phyloP scores from a whole-genome alignment of 257 asterid genomes.

The Ballota nigra region DNA sequence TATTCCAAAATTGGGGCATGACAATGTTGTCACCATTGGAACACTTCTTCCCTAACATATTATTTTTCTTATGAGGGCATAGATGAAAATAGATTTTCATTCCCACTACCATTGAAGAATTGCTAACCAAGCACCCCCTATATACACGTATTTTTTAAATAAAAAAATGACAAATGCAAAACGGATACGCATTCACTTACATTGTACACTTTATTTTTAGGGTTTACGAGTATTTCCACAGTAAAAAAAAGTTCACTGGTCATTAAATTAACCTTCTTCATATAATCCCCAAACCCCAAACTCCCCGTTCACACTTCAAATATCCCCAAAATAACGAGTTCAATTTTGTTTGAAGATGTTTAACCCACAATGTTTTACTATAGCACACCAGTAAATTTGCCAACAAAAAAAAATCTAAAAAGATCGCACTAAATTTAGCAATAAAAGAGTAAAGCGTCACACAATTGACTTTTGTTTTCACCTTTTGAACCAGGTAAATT shows the following conservation, averaged over 20 bases:
- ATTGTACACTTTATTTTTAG: too few relatives aligned
- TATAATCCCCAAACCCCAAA: not conserved
- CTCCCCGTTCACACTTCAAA: not conserved
- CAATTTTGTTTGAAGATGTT: too few relatives aligned
- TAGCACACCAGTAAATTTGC: not conserved
- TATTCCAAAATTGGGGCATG: too few relatives aligned
- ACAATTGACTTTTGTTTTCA: constrained; percentile 9
- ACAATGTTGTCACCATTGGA: too few relatives aligned
- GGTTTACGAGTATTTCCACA: not conserved
- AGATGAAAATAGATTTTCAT: too few relatives aligned
- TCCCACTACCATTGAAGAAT: too few relatives aligned
- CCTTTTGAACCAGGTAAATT: constrained; percentile 3
- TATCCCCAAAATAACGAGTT: not conserved
- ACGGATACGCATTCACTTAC: not conserved
- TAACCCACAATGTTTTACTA: not conserved
- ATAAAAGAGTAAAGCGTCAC: constrained; percentile 13
- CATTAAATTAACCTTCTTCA: not conserved
- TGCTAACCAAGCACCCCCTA: too few relatives aligned
- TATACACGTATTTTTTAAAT: not conserved
- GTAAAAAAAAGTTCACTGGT: not conserved
- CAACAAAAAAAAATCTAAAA: not conserved
- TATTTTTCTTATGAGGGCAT: too few relatives aligned
- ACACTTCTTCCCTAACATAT: too few relatives aligned
- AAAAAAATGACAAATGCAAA: not conserved
- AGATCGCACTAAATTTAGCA: constrained; percentile 18